These are phyloP conservation scores for Bidens hawaiensis DNA, from an alignment of 140 eudicot genomes.

Conservation along the genomic window DNA sequence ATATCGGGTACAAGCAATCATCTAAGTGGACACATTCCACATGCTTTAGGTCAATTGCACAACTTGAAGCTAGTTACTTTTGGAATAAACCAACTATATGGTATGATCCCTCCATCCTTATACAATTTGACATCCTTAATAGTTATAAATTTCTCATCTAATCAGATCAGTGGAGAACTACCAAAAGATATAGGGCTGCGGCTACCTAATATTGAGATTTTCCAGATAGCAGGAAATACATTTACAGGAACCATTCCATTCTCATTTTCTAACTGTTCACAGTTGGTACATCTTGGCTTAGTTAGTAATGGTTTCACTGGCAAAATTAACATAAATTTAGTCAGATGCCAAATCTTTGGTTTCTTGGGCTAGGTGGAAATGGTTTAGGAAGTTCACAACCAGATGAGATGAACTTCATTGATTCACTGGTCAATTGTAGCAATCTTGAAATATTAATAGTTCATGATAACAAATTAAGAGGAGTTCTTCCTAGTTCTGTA, in stretches of 20 bases:
- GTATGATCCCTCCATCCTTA: conserved; percentile 30
- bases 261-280: conserved; percentile 25
- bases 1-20: conserved; percentile 5
- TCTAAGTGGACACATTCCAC: conserved; percentile 28
- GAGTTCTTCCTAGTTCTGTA: conserved; percentile 28
- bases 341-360: background rate
- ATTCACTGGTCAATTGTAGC: conserved; percentile 31
- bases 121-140: conserved; percentile 25
- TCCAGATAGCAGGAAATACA: background rate
- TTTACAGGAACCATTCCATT: conserved; percentile 27
- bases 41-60: conserved; percentile 19
- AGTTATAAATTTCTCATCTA: background rate
- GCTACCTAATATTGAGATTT: conserved; percentile 8
- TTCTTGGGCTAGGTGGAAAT: conserved; percentile 1
- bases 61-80: background rate
- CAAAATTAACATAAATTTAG: conserved; percentile 14
- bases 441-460: background rate
- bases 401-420: conserved; percentile 30
- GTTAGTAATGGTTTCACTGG: conserved; percentile 22
- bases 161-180: conserved; percentile 20
- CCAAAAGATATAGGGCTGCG: conserved; percentile 14
- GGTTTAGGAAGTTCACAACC: conserved; percentile 18
- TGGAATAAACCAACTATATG: background rate
- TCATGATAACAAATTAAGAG: conserved; percentile 7
- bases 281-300: background rate